Base-by-base conservation (phyloP, 306 rosid genomes). In the Dryas alaskensis region DNA sequence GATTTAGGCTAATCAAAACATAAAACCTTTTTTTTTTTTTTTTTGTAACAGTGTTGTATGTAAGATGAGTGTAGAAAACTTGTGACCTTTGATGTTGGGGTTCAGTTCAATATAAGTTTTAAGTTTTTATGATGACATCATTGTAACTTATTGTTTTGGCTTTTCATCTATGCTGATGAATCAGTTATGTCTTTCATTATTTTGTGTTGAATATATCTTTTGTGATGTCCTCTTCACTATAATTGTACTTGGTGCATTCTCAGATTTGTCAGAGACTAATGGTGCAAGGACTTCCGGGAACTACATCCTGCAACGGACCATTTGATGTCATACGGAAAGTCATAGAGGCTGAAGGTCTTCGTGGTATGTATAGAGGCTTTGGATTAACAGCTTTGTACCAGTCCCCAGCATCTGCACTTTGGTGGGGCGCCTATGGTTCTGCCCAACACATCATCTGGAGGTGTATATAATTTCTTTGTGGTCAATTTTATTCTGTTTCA, bases 371-470 rank as follows among this genome's bases (percentile, higher is more conserved):
- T 75, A 88, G 97, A 84, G 96, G 98, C 67, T 90, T 92, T 51
- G 92, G 92, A 78, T 79, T 90, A 73, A 90, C 92, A 3, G 97
- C 88, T 14, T 49, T 88, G 66, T 80, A 90, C 0, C 92, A 87
- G 68, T 86, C 98, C 6, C 96, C 98, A 7, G 96, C 98, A 70
- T 86, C 92, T 77, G 98, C 96, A 59, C 91, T 92, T 65, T 90
- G 96, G 98, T 92, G 98, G 98, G 98, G 95, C 67, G 87, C 90
- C 51, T 92, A 92, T 78, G 98, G 92, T 45, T 85, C 90, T 19
- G 95, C 92, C 63, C 98, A 92, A 10, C 96, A 92, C 84, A 76
- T 86, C 16, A 84, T 92, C 50, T 92, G 98, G 98, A 92, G 98
- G 96, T 89, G 79, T 63, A 50, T 45, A 65, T 65, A 54, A 65